A percentile compares a stretch with the other conserved stretches of the same genome.
phyloP scores from a whole-genome alignment of 169 alveolate genomes.

The Cryptosporidium viatorum region DNA sequence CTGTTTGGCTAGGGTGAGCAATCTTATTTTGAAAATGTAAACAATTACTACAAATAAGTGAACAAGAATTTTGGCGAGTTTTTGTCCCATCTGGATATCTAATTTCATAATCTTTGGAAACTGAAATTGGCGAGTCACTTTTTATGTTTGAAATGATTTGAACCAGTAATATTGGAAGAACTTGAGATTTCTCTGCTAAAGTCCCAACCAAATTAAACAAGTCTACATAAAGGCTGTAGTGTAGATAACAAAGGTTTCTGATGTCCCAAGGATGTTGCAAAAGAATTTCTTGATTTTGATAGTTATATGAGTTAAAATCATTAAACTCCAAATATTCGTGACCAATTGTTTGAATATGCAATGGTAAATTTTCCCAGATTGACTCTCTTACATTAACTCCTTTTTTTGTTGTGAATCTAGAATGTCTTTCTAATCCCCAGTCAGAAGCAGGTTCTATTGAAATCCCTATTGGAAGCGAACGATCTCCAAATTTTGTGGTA shows the following conservation, averaged over 20 bases:
- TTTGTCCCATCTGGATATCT: constrained; percentile 8
- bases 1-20: constrained; percentile 54
- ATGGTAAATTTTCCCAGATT: constrained; percentile 29
- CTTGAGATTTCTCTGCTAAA: background rate
- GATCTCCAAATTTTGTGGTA: background rate
- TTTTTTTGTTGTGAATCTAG: background rate
- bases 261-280: constrained; percentile 49
- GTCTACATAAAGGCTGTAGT: constrained; percentile 61
- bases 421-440: constrained; percentile 70
- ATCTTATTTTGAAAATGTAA: background rate
- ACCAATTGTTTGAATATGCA: constrained; percentile 43
- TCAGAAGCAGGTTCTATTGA: constrained; percentile 27
- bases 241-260: constrained; percentile 40
- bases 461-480: constrained; percentile 23
- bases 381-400: background rate
- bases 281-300: background rate
- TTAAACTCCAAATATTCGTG: constrained; percentile 49
- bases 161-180: constrained; percentile 19
- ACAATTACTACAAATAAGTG: background rate
- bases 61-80: background rate
- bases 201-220: constrained; percentile 37
- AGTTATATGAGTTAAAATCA: background rate
- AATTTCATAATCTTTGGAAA: constrained; percentile 7
- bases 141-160: constrained; percentile 5
- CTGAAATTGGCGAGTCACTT: constrained; percentile 1